phyloP scores from a whole-genome alignment of 805 yeast species.

The Metschnikowia dekortorum region DNA sequence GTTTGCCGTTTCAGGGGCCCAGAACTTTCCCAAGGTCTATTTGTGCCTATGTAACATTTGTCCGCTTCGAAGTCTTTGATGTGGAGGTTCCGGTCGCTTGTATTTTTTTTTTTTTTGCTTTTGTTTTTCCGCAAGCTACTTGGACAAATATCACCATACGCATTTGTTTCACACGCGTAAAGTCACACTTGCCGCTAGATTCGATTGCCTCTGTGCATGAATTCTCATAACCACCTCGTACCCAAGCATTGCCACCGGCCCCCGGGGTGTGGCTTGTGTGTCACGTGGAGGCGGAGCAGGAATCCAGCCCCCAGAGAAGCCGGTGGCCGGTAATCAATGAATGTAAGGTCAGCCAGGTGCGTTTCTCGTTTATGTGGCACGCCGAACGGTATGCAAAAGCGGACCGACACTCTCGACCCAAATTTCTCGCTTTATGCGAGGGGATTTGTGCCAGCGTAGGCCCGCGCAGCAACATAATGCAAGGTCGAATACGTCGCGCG shows the following conservation, averaged over 20 bases:
- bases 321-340: no score
- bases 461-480: slow-evolving; percentile 1
- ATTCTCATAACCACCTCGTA: background rate
- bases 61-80: no score
- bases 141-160: background rate
- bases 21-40: no score
- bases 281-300: no score
- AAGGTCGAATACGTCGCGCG: background rate
- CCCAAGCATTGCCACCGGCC: background rate
- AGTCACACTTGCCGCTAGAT: background rate
- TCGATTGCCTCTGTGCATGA: background rate
- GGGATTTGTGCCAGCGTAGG: background rate
- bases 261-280: background rate
- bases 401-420: background rate
- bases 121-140: background rate
- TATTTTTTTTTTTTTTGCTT: background rate
- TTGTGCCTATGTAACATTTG: no score
- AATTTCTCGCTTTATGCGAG: slow-evolving; percentile 1
- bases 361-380: background rate
- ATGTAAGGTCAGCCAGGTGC: background rate
- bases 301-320: no score
- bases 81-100: background rate
- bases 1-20: no score
- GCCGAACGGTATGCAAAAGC: background rate
- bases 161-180: background rate